Evolutionary conservation across 2,329 filamentous ascomycete species (phyloP).

Genomic region (Rugonectria rugulosa): DNA sequence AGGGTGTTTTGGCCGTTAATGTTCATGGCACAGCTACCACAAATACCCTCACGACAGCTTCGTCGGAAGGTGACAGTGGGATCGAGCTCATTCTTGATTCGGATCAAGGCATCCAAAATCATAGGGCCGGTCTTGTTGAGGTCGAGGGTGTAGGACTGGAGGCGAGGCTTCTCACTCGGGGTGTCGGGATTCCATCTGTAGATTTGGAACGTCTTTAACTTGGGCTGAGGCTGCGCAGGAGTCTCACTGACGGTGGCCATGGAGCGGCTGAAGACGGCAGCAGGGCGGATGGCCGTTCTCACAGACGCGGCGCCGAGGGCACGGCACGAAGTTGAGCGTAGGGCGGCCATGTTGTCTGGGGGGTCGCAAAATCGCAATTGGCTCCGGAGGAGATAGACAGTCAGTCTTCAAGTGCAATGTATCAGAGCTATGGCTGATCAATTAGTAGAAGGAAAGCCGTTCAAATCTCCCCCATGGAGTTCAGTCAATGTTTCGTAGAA

Average conservation of each 20-base stretch:
- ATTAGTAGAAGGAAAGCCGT: slow-evolving; percentile 40
- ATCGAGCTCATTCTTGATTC: slow-evolving; percentile 99
- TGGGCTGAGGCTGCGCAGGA: slow-evolving; percentile 68
- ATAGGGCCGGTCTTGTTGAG: slow-evolving; percentile 99
- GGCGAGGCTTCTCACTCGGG: slow-evolving; percentile 89
- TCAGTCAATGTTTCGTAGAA: slow-evolving; percentile 30
- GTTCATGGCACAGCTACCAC: slow-evolving; percentile 99
- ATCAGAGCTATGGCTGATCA: slow-evolving; percentile 30
- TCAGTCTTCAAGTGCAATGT: slow-evolving; percentile 32
- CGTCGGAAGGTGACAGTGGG: slow-evolving; percentile 95
- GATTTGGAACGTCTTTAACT: slow-evolving; percentile 95
- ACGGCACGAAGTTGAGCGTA: slow-evolving; percentile 65
- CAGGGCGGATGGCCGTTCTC: slow-evolving; percentile 49
- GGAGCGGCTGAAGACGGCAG: slow-evolving; percentile 55
- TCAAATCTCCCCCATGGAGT: slow-evolving; percentile 38
- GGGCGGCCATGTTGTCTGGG: slow-evolving; percentile 61
- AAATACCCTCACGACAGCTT: slow-evolving; percentile 98
- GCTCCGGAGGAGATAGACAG: slow-evolving; percentile 38
- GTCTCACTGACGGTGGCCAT: slow-evolving; percentile 67
- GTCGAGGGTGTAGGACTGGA: slow-evolving; percentile 95
- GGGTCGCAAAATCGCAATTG: slow-evolving; percentile 30
- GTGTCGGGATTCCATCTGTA: slow-evolving; percentile 98
- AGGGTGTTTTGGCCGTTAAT: slow-evolving; percentile 99
- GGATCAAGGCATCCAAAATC: slow-evolving; percentile 94
- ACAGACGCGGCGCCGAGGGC: slow-evolving; percentile 56